Base-by-base conservation (phyloP, 2,329 filamentous ascomycete species). In the Furcasterigmium furcatum region DNA sequence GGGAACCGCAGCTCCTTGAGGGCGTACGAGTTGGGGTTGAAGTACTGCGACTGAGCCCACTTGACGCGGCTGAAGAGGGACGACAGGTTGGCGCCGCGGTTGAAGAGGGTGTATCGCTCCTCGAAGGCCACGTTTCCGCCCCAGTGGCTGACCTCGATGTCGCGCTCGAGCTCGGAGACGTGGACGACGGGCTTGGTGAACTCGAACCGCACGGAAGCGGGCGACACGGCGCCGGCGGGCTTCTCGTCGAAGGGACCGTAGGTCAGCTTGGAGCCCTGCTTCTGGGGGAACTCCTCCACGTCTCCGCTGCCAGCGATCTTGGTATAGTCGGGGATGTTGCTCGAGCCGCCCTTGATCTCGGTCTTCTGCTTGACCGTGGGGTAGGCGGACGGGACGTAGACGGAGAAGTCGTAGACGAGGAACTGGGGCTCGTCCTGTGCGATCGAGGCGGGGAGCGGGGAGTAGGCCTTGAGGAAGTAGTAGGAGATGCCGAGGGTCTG, bases 71-170 rank as follows among this genome's bases (percentile, higher is more conserved):
- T 86, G 71, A 94, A 92, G 29, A 85, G 81, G 47, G 76, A 74
- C 27, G 80, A 77, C 41, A 92, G 75, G 64, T 87, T 85, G 41
- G 94, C 95, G 52, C 87, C 94, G 52, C 87, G 83, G 74, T 99
- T 92, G 58, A 82, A 81, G 55, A 97, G 77, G 66, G 86, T 89
- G 70, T 96, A 96, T 47, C 89, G 83, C 72, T 99, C 94, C 71
- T 99, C 94, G 41, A 91, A 90, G 2, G 94, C 94, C 44, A 97
- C 70, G 63, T 99, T 99, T 51, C 94, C 94, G 55, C 94, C 94
- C 94, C 94, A 99, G 68, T 97, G 94, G 63, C 89, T 95, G 57
- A 99, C 86, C 66, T 99, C 94, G 52, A 99, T 73, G 59, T 97
- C 91, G 49, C 94, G 85, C 69, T 97, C 89, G 48, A 99, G 75